Base-by-base conservation (phyloP, 2,329 filamentous ascomycete species). In the Xenoacremonium recifei region DNA sequence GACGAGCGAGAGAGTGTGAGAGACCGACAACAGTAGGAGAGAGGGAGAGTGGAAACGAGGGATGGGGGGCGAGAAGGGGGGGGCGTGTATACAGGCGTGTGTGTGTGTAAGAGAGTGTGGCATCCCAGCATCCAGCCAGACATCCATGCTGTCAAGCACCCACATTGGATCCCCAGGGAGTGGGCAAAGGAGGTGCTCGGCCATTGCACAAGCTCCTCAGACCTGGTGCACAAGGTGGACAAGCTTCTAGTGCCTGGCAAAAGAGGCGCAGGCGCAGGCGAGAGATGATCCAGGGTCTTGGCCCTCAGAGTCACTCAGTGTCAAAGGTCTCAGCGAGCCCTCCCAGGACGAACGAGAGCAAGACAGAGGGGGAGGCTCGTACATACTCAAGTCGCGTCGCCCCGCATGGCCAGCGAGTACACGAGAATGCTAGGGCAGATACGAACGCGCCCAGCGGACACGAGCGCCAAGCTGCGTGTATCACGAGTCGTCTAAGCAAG, bases 31-130 rank as follows among this genome's bases (percentile, higher is more conserved):
- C 39, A 40, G 45, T 37, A 39, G 36, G 47, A 45, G 38, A 35
- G 44, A 45, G 29, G 29, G 44, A 35, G 39, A 38, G 39, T 45
- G 50, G 45, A 48, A 48, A 44, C 48, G 44, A n/a, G n/a, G n/a
- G n/a, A n/a, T n/a, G n/a, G n/a, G n/a, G 42, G 44, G 36, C 33
- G 39, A 42, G 38, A 30, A 39, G 21, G 32, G 40, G 38, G 41
- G 49, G 39, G 43, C 40, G 50, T 40, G 52, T 37, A 45, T 48
- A 49, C 37, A 43, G 42, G 47, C 25, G 44, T 44, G 42, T 35
- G 32, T 11, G 20, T 36, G 36, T 29, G 37, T 33, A 43, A 47
- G 38, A 37, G 37, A 47, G 43, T 25, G 40, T 42, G 35, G 10
- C 30, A 32, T 32, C n/a, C n/a, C n/a, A n/a, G n/a, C n/a, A n/a